Evolutionary conservation across 148 eudicot genomes (phyloP), one percentile per base, ranked within the genome.

Genomic region (Chenopodium suecicum): DNA sequence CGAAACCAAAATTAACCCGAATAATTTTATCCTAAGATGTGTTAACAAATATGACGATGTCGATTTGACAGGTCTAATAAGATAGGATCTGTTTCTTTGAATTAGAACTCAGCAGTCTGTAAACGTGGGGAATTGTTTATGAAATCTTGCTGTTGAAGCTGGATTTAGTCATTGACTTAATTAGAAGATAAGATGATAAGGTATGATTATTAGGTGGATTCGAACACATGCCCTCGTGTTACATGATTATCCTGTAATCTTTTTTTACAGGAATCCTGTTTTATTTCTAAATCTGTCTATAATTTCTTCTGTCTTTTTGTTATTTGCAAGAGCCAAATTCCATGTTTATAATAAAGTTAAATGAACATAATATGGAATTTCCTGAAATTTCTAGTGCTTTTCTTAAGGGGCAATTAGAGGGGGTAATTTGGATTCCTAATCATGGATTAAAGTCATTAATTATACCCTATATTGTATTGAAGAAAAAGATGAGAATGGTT

Each of bases 251-350:
- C 44, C 20, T 73, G 7, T 73, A 48, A 73, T 72, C 75, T 46
- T 41, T 70, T 72, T 70, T 70, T 72, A 34, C 73, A 70, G 10
- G 23, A 72, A 44, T 44, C 47, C 22, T 72, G 75, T 4, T 72
- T 78, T 32, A 41, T 44, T n/a, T 20, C 32, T 70, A 17, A 7
- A 50, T 17, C 22, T 7, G 27, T 70, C 16, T n/a, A 65, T 46
- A 62, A 20, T 44, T 44, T 37, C 47, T 20, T 58, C 4, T 62
- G 72, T 70, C 84, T 50, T 82, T 70, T 79, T 77, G 48, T 46
- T 82, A 37, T 41, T 20, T 58, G 32, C 65, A 70, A 77, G 66
- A 82, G 84, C 81, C 84, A 82, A 25, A 56, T 77, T 67, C 62
- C 16, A 66, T 23, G 13, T 16, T n/a, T 5, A 9, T 23, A 62